phyloP scores from a whole-genome alignment of 116 monocot genomes.

The Thalassia testudinum region DNA sequence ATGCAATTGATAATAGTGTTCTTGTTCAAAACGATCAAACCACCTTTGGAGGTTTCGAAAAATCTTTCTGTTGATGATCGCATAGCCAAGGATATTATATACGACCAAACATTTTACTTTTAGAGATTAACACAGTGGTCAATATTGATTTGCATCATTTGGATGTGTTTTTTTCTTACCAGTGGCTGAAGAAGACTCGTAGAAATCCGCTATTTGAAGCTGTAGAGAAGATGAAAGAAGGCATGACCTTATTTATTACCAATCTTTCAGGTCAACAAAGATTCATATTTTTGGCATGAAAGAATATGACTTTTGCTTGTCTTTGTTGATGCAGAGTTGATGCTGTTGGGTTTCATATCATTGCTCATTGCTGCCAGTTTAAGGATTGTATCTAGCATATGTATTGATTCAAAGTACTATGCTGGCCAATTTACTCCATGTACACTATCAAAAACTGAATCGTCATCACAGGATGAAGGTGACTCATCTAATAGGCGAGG shows the following conservation, averaged over 20 bases:
- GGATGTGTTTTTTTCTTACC: slow-evolving; percentile 2
- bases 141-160: too few relatives aligned
- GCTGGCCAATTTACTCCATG: slow-evolving; percentile 70
- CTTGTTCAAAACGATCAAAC: too few relatives aligned
- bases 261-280: neutral
- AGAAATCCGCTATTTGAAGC: slow-evolving; percentile 81
- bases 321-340: slow-evolving; percentile 53
- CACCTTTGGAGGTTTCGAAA: too few relatives aligned
- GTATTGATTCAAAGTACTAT: slow-evolving; percentile 86
- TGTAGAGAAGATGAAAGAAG: slow-evolving; percentile 96
- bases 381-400: slow-evolving; percentile 67
- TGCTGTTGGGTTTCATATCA: slow-evolving; percentile 91
- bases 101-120: too few relatives aligned
- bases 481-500: too few relatives aligned
- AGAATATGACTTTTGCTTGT: neutral
- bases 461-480: too few relatives aligned
- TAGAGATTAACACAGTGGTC: too few relatives aligned
- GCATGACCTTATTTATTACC: slow-evolving; percentile 10
- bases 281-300: too few relatives aligned
- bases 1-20: too few relatives aligned
- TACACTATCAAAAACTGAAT: slow-evolving; percentile 28
- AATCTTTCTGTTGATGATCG: too few relatives aligned
- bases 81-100: too few relatives aligned
- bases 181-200: slow-evolving; percentile 90
- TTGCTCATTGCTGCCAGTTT: slow-evolving; percentile 81